A percentile compares a stretch with the other conserved stretches of the same genome.
Conservation (phyloP, 2,329 filamentous ascomycete genomes). For the Ophiostoma novo-ulmi region DNA sequence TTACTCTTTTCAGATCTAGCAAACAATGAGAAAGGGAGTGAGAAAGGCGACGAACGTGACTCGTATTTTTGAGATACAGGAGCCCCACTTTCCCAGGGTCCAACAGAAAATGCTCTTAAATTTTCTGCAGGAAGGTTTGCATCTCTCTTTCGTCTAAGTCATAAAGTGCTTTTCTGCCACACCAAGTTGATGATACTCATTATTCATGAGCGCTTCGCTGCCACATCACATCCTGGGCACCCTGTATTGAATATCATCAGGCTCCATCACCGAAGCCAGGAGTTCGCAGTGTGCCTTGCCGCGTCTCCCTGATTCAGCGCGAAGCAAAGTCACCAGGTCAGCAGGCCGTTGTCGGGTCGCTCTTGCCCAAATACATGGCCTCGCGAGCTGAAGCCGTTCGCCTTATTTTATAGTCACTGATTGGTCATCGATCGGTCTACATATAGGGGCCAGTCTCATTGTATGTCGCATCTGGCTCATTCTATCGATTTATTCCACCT, state of each 20-base stretch:
- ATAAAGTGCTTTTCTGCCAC: conserved; percentile 13
- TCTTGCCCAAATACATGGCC: neutral
- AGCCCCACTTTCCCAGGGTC: neutral
- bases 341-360: conserved; percentile 1
- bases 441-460: neutral
- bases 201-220: neutral
- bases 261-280: neutral
- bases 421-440: neutral
- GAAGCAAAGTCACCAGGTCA: neutral
- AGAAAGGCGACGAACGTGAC: conserved; percentile 4
- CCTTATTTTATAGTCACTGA: neutral
- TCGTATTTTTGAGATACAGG: neutral
- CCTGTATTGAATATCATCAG: too few species aligned
- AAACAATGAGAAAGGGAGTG: neutral
- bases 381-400: neutral
- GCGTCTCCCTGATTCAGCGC: neutral
- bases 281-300: neutral
- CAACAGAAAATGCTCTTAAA: conserved; percentile 7
- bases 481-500: neutral
- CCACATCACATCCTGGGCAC: neutral
- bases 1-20: neutral
- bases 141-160: conserved; percentile 4
- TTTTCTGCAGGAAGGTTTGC: conserved; percentile 7
- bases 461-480: neutral
- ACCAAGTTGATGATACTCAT: neutral